Evolutionary conservation across 257 asterid species (phyloP), one percentile per base, ranked within the genome.

Genomic region (Phtheirospermum japonicum): DNA sequence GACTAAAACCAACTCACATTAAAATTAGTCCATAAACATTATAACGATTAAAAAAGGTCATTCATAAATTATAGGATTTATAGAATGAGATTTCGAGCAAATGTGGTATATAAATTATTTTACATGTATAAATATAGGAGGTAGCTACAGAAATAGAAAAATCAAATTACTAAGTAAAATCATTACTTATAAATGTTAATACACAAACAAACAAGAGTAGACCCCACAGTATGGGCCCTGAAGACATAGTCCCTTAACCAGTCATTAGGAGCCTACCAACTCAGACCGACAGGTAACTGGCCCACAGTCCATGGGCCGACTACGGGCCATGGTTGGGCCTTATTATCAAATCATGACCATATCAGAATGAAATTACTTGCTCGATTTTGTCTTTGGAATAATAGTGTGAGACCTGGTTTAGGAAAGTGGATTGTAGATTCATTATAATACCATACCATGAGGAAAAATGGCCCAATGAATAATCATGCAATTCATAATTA

Each of bases 341-440:
- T 48, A 48, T 48, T n/a, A 6, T 17, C 26, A 48, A 48, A 48
- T 46, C 53, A 46, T 46, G 54, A 17, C 54, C 49, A 42, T 16
- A 1, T 23, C 28, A 23, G 28, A 23, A 23, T 23, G 28, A 23
- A 23, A 23, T 23, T n/a, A 23, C 28, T 23, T 23, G 28, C 28
- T 23, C 28, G 2, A 23, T 23, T n/a, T 23, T 23, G 28, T 23
- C 28, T 23, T 23, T 3, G 28, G 28, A n/a, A n/a, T n/a, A n/a
- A n/a, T n/a, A n/a, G n/a, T n/a, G n/a, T n/a, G n/a, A n/a, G n/a
- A n/a, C n/a, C n/a, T n/a, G n/a, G 19, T 13, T 45, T 45, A 45
- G 51, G 51, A n/a, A 12, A 45, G 54, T 48, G 54, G 54, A 17
- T 14, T 48, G 9, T 48, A 18, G 30, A 48, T 48, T 48, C 19